Percentiles rank a stretch among this genome's conserved stretches.
These are phyloP conservation scores for Triadica sebifera DNA, from an alignment of 345 rosid genomes.

Conservation along the genomic window DNA sequence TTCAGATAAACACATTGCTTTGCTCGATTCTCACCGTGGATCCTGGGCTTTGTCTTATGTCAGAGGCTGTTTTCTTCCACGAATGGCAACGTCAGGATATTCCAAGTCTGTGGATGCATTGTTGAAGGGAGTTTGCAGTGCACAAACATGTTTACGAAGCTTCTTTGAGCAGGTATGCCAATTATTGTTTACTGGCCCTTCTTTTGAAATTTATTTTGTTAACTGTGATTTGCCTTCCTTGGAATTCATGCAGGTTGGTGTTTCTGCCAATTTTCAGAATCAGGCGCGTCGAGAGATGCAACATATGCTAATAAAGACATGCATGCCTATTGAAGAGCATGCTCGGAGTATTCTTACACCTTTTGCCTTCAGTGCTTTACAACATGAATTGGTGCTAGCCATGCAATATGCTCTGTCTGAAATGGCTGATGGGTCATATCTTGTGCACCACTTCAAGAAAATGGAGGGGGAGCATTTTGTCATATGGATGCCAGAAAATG, in stretches of 20 bases:
- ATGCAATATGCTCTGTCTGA: constrained; percentile 67
- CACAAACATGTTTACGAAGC: constrained; percentile 58
- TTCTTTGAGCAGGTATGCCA: constrained; percentile 77
- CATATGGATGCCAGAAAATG: constrained; percentile 69
- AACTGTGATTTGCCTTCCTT: constrained; percentile 18
- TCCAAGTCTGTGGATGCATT: constrained; percentile 59
- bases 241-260: constrained; percentile 49
- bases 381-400: constrained; percentile 70
- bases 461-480: constrained; percentile 74
- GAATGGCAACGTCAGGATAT: constrained; percentile 55
- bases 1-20: constrained; percentile 71
- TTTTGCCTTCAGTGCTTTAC: constrained; percentile 65
- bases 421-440: constrained; percentile 76
- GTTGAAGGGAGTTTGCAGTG: constrained; percentile 52
- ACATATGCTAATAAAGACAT: constrained; percentile 55
- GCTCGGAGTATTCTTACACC: constrained; percentile 71
- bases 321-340: constrained; percentile 83
- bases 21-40: constrained; percentile 59
- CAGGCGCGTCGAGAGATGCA: constrained; percentile 40
- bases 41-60: constrained; percentile 65
- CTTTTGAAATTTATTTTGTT: background rate
- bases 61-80: constrained; percentile 74
- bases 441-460: constrained; percentile 71
- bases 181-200: background rate
- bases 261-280: constrained; percentile 46